Base-by-base conservation (phyloP, 2,329 filamentous ascomycete species). In the Cordyceps cicadae region DNA sequence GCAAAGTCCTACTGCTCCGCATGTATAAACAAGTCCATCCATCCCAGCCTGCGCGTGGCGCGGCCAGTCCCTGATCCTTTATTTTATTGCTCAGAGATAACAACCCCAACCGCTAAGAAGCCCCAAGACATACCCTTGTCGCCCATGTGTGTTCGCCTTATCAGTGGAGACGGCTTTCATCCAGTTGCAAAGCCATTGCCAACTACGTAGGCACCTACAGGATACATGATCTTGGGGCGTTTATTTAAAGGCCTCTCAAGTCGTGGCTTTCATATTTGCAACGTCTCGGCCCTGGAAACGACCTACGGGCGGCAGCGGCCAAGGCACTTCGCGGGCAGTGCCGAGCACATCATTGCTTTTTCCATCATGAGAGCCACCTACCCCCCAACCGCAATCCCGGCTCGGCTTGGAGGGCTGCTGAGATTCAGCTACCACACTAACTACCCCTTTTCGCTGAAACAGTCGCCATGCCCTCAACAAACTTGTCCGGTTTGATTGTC, bases 11-110 rank as follows among this genome's bases (percentile, higher is more conserved):
- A 6, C n/a, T 57, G 19, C 56, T 59, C 56, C 56, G 49, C 56
- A 59, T 51, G 24, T 43, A 14, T 43, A 46, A 34, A 39, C 41
- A 24, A 26, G 56, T 46, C 34, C 12, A 34, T 46, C 34, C 12
- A 34, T 46, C 56, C 39, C 14, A 59, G 45, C n/a, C 41, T 21
- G 55, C n/a, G 12, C 39, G 34, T 26, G 24, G 34, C 55, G 41
- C 45, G 11, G 56, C 56, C 41, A n/a, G 17, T 46, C 43, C 37
- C 26, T 45, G 49, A 19, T 34, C 26, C 19, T 43, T 21, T 51
- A 59, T 59, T 43, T 21, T 51, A 59, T 59, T 59, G 56, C 56
- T 46, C 56, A 59, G 56, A 59, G 56, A 59, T 59, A 59, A 59
- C 56, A 39, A 59, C 56, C 41, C 46, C 46, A 50, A 58, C 37